These are phyloP conservation scores for Phytophthora syringae DNA, from an alignment of 352 stramenopile species.

Conservation along the genomic window DNA sequence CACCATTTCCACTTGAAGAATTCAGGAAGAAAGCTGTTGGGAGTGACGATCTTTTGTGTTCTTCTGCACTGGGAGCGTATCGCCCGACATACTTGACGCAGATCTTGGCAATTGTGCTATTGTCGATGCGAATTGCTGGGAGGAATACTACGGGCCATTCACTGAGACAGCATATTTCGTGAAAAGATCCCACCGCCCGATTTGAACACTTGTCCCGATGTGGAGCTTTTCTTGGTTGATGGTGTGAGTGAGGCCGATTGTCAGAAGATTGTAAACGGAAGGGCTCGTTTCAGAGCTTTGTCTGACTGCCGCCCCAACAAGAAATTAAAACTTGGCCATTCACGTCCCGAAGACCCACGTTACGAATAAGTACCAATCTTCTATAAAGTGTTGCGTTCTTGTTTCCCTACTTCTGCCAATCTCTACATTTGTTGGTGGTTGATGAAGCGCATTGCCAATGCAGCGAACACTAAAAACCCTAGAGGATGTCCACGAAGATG, in stretches of 20 bases:
- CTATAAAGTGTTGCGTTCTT: too few species aligned
- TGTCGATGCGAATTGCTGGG: constrained; percentile 26
- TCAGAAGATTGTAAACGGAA: too few species aligned
- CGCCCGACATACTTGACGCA: constrained; percentile 1
- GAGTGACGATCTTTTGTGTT: constrained; percentile 14
- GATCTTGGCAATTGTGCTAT: constrained; percentile 15
- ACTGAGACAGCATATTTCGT: background rate
- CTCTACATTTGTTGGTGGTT: constrained; percentile 45
- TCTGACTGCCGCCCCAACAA: too few species aligned
- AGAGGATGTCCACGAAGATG: constrained; percentile 40
- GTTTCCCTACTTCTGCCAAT: too few species aligned
- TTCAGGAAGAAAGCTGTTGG: constrained; percentile 14
- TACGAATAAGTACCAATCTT: too few species aligned
- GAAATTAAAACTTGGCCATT: too few species aligned
- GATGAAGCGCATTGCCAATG: constrained; percentile 54
- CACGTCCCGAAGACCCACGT: too few species aligned
- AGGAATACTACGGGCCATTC: constrained; percentile 22
- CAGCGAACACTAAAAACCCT: constrained; percentile 46
- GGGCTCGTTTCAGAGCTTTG: too few species aligned
- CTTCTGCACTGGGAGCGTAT: constrained; percentile 18
- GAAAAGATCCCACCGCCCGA: background rate
- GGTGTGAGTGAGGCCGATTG: constrained; percentile 8
- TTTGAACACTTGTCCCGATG: background rate
- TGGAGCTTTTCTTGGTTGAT: background rate
- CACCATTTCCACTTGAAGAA: background rate